These are phyloP conservation scores for Claviceps arundinis DNA, from an alignment of 2,329 filamentous ascomycete genomes.

Conservation along the genomic window DNA sequence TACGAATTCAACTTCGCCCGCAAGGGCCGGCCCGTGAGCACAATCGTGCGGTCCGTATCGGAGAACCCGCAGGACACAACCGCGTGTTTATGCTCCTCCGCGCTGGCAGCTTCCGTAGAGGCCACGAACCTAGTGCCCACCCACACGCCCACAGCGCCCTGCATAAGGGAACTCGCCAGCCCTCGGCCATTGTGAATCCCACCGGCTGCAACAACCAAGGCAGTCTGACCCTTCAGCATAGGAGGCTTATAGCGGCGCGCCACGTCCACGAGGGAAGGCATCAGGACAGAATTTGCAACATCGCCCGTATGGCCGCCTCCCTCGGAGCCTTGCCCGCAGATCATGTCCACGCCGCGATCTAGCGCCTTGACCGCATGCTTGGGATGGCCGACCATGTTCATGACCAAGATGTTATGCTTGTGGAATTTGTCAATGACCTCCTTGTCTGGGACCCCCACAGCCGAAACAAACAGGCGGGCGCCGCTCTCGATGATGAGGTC, in stretches of 20 bases:
- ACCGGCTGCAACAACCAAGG: slow-evolving; percentile 78
- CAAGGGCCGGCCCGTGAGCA: slow-evolving; percentile 69
- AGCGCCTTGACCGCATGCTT: slow-evolving; percentile 85
- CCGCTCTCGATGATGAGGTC: slow-evolving; percentile 74
- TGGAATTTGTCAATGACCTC: slow-evolving; percentile 66
- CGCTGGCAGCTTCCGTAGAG: slow-evolving; percentile 65
- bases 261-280: slow-evolving; percentile 78
- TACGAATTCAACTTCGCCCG: slow-evolving; percentile 75
- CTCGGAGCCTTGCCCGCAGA: slow-evolving; percentile 87
- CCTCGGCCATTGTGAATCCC: slow-evolving; percentile 74
- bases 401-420: slow-evolving; percentile 65
- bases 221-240: slow-evolving; percentile 52
- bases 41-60: slow-evolving; percentile 71
- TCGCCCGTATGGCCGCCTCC: slow-evolving; percentile 89
- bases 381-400: slow-evolving; percentile 96
- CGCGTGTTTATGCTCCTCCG: slow-evolving; percentile 67
- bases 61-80: slow-evolving; percentile 69
- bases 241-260: slow-evolving; percentile 58
- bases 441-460: slow-evolving; percentile 73
- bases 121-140: slow-evolving; percentile 90
- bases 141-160: slow-evolving; percentile 83
- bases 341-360: slow-evolving; percentile 73
- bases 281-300: slow-evolving; percentile 71
- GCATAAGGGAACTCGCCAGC: slow-evolving; percentile 71
- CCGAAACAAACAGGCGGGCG: slow-evolving; percentile 74